Conservation (phyloP, 169 alveolate species). For the Pseudocohnilembus persalinus region DNA sequence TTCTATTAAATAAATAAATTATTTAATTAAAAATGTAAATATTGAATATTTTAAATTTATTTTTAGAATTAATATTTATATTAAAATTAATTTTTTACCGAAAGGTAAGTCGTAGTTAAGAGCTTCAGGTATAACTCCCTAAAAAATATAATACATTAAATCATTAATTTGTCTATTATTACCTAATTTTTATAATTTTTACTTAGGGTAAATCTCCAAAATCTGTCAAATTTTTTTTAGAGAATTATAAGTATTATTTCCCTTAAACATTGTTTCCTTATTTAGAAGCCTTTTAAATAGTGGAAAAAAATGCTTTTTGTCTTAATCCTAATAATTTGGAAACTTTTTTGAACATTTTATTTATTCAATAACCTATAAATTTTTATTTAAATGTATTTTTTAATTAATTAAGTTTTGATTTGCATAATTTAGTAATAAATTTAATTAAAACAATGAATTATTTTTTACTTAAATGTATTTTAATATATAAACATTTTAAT, state of each 20-base stretch:
- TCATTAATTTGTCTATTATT: no score
- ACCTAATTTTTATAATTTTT: no score
- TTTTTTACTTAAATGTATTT: no score
- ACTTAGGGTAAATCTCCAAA: slow-evolving; percentile 65
- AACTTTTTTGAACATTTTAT: neutral
- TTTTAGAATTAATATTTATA: neutral
- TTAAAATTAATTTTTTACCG: slow-evolving; percentile 38
- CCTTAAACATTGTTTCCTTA: slow-evolving; percentile 6
- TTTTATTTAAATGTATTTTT: neutral
- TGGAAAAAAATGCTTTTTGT: neutral
- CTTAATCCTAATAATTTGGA: neutral
- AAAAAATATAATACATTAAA: neutral
- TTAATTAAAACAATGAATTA: no score
- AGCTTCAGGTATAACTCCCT: slow-evolving; percentile 82
- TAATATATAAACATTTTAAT: no score
- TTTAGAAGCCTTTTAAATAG: neutral
- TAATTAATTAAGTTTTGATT: no score
- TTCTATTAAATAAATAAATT: slow-evolving; percentile 31
- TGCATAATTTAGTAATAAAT: no score
- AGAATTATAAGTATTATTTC: slow-evolving; percentile 47
- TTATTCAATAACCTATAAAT: no score
- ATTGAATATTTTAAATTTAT: neutral
- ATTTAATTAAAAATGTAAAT: neutral
- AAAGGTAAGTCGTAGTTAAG: slow-evolving; percentile 68
- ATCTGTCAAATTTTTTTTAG: slow-evolving; percentile 54